These are phyloP conservation scores for Apiotrichum sp. DNA, from an alignment of 1,284 basidiomycete genomes.

Conservation along the genomic window DNA sequence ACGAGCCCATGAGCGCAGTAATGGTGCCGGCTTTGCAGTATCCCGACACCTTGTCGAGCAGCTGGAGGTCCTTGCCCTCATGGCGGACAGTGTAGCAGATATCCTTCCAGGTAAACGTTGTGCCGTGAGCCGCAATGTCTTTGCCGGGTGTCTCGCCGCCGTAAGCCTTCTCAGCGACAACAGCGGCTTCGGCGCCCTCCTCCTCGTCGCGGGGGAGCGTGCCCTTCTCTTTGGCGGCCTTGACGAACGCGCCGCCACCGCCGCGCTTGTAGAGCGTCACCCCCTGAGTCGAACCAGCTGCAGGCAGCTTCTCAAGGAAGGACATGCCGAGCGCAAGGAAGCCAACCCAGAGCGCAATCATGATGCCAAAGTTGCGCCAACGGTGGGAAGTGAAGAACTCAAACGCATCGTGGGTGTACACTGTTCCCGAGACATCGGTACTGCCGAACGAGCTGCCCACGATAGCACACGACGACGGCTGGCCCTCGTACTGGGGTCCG, in stretches of 20 bases:
- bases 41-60: conserved; percentile 51
- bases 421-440: conserved; percentile 16
- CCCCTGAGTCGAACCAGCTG: conserved; percentile 26
- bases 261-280: conserved; percentile 27
- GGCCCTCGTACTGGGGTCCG: conserved; percentile 35
- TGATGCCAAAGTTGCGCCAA: conserved; percentile 50
- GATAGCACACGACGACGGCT: conserved; percentile 36
- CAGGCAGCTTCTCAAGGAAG: conserved; percentile 13
- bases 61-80: conserved; percentile 30
- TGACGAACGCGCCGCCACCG: not conserved
- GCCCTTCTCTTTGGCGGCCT: no score
- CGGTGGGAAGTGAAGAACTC: conserved; percentile 39
- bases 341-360: conserved; percentile 38
- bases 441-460: conserved; percentile 31
- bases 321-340: conserved; percentile 10
- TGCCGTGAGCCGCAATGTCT: not conserved
- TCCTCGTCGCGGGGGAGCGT: conserved; percentile 19
- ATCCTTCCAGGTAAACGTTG: conserved; percentile 47
- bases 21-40: conserved; percentile 51
- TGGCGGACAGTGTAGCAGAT: conserved; percentile 48
- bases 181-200: conserved; percentile 4
- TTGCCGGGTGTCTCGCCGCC: no score
- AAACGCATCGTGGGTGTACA: conserved; percentile 46
- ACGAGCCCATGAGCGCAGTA: conserved; percentile 49
- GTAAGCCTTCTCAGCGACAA: not conserved